phyloP scores from a whole-genome alignment of 2,329 filamentous ascomycete species.

The Ophiostoma ulmi region DNA sequence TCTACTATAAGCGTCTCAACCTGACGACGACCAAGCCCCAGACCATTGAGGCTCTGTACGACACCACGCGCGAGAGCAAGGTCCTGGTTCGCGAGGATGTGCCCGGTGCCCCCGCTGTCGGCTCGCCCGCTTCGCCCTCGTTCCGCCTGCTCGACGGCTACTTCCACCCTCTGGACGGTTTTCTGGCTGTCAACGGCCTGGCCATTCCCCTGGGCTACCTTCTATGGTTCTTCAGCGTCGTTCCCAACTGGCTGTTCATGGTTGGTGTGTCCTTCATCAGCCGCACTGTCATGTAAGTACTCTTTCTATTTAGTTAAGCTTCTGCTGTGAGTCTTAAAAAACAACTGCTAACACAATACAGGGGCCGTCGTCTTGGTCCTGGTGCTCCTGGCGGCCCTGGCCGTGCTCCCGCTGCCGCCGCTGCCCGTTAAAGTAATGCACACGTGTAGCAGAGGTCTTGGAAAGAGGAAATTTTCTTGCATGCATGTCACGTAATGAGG shows the following conservation, averaged over 20 bases:
- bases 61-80: conserved; percentile 6
- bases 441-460: too few species aligned
- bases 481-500: neutral
- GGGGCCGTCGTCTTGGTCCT: conserved; percentile 36
- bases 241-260: conserved; percentile 76
- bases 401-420: conserved; percentile 22
- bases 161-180: conserved; percentile 73
- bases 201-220: conserved; percentile 61
- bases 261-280: conserved; percentile 67
- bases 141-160: conserved; percentile 57
- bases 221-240: conserved; percentile 60
- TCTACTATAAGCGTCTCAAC: conserved; percentile 64
- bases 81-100: neutral
- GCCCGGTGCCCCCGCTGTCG: neutral
- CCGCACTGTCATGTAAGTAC: conserved; percentile 68
- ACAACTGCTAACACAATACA: conserved; percentile 31
- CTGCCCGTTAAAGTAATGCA: conserved; percentile 15
- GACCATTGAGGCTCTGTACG: conserved; percentile 42
- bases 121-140: conserved; percentile 15
- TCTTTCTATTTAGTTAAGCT: neutral
- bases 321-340: neutral
- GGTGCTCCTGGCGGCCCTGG: conserved; percentile 23
- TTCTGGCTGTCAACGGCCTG: conserved; percentile 57
- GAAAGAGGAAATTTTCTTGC: neutral
- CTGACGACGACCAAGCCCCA: conserved; percentile 61